Percentiles rank a stretch among this genome's conserved stretches.
Evolutionary conservation across 2,329 filamentous ascomycete species (phyloP).

Genomic region (Aspergillus costaricaensis): DNA sequence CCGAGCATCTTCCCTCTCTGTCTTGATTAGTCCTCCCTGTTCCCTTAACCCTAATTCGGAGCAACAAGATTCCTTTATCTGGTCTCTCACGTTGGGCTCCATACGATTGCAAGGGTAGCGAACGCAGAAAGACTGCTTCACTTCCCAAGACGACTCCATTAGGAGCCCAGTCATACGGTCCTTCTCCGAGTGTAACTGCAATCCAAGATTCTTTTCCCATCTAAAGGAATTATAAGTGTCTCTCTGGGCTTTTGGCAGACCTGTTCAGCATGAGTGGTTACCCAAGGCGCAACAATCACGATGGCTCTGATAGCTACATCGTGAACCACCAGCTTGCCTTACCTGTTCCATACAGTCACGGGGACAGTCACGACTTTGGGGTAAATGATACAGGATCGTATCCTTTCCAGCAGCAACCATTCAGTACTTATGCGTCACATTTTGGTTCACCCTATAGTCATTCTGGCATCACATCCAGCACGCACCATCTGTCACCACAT

Average conservation of each 20-base stretch:
- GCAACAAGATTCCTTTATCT: neutral
- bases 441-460: conserved; percentile 41
- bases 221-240: neutral
- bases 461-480: conserved; percentile 31
- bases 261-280: conserved; percentile 40
- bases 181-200: neutral
- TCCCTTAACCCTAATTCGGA: neutral
- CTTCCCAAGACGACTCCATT: neutral
- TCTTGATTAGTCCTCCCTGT: neutral
- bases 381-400: conserved; percentile 34
- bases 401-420: conserved; percentile 36
- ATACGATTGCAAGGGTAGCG: neutral
- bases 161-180: neutral
- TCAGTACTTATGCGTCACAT: conserved; percentile 40
- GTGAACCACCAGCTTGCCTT: conserved; percentile 37
- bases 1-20: neutral
- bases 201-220: neutral
- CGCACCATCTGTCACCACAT: conserved; percentile 34
- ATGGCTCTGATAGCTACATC: conserved; percentile 38
- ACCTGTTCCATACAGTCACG: conserved; percentile 34
- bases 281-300: conserved; percentile 39
- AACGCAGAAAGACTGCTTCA: neutral
- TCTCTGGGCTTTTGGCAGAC: neutral
- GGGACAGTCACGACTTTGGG: conserved; percentile 34
- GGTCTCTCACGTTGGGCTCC: neutral